phyloP scores from a whole-genome alignment of 306 rosid species.

The Trichosanthes truncata region DNA sequence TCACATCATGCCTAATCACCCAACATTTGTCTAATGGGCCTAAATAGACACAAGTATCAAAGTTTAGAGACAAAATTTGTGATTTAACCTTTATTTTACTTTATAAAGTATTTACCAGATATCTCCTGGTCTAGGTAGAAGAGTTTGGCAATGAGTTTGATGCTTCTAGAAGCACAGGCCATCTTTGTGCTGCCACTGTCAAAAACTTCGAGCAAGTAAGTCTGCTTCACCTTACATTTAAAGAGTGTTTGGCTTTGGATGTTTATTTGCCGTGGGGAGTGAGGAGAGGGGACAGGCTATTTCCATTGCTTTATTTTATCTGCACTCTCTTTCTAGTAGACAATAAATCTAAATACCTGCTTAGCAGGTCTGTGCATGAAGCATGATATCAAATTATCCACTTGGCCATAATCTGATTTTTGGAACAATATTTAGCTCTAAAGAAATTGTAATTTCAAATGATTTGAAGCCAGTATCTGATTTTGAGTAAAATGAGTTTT shows the following conservation, averaged over 20 bases:
- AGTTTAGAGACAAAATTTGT: background rate
- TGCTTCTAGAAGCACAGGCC: constrained; percentile 83
- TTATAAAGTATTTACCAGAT: constrained; percentile 2
- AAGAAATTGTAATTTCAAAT: background rate
- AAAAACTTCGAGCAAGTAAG: constrained; percentile 75
- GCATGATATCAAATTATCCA: background rate
- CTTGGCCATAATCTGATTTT: background rate
- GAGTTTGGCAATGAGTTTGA: constrained; percentile 48
- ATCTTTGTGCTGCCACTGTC: constrained; percentile 68
- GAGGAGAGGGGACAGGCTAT: background rate
- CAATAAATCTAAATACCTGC: background rate
- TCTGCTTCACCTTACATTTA: constrained; percentile 10
- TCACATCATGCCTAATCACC: background rate
- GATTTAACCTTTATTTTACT: background rate
- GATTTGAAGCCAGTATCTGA: background rate
- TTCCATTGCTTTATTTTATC: background rate
- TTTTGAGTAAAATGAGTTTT: background rate
- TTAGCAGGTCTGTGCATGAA: background rate
- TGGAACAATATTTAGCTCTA: background rate
- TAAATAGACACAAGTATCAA: background rate
- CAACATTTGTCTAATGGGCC: background rate
- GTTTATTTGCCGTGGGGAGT: background rate
- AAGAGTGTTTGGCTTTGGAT: background rate
- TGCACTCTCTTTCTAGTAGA: background rate
- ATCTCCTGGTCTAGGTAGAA: constrained; percentile 45